Evolutionary conservation across 2,329 filamentous ascomycete genomes (phyloP), one percentile per base, ranked within the genome.

Genomic region (Hortaea werneckii): DNA sequence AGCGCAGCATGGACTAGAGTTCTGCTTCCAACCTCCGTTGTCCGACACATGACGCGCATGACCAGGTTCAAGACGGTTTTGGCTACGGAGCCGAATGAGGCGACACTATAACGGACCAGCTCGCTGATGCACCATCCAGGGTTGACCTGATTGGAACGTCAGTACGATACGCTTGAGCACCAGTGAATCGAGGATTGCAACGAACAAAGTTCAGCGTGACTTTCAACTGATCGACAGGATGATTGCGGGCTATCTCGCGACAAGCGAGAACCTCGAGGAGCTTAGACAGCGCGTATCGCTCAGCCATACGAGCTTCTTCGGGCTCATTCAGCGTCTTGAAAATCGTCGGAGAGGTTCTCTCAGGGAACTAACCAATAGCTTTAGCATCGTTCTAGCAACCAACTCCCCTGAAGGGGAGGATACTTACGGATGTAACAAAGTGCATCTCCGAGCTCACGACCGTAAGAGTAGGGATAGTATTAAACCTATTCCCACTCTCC

Each of bases 111-210:
- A 1, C 74, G 64, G 5, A 51, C 54, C 1, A 79, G 61, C 26
- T 68, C 56, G 0, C 71, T 71, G 37, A 74, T 65, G 55, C 76
- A 79, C 29, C 74, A 62, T 1, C 76, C 76, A 0, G 77, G 76
- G 45, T 75, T 26, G 37, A 39, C 37, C 37, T 39, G 13, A 20
- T 20, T 20, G 20, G 4, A 20, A 20, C 20, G 20, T 20, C 20
- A 20, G 20, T 20, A 20, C 20, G 20, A 20, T 2, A 20, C 20
- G 20, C 20, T 20, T 4, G 4, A 20, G 20, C 20, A 13, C 2
- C 27, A 9, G 26, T 12, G 29, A 20, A 27, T 10, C 3, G 38
- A 20, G 26, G 39, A 5, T 29, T 44, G n/a, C 9, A 9, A 49
- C 43, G 76, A 13, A 75, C 49, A 49, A 66, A 65, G 54, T 77